These are phyloP conservation scores for Russula abietina DNA, from an alignment of 768 basidiomycete genomes.

Conservation along the genomic window DNA sequence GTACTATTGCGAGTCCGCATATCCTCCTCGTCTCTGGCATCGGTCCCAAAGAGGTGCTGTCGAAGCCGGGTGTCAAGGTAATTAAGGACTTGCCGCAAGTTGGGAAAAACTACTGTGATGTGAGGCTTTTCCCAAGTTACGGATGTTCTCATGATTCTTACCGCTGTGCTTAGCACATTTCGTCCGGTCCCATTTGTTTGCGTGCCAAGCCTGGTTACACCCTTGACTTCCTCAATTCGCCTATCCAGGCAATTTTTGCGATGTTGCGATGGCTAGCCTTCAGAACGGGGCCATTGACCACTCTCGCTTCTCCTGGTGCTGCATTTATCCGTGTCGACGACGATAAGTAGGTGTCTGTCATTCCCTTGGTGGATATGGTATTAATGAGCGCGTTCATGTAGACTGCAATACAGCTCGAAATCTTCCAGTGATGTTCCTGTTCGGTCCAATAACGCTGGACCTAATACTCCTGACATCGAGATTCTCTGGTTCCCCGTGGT, in stretches of 20 bases:
- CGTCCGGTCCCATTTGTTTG: conserved; percentile 15
- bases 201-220: conserved; percentile 21
- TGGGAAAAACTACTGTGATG: conserved; percentile 23
- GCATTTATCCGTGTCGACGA: conserved; percentile 23
- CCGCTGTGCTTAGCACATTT: conserved; percentile 2
- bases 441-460: conserved; percentile 11
- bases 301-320: conserved; percentile 12
- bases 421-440: conserved; percentile 10
- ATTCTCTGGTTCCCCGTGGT: conserved; percentile 17
- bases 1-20: conserved; percentile 33
- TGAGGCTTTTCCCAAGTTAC: not conserved
- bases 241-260: conserved; percentile 8
- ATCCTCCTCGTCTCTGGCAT: conserved; percentile 40
- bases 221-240: conserved; percentile 21
- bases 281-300: conserved; percentile 14
- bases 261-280: conserved; percentile 15
- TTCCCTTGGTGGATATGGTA: not conserved
- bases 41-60: conserved; percentile 34
- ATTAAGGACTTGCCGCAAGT: conserved; percentile 20
- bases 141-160: not conserved
- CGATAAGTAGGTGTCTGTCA: conserved; percentile 7
- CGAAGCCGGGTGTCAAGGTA: conserved; percentile 29
- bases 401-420: conserved; percentile 15
- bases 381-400: not conserved
- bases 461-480: conserved; percentile 21